phyloP scores from a whole-genome alignment of 1,139 yeast genomes.

The Suhomyces coccinellae region DNA sequence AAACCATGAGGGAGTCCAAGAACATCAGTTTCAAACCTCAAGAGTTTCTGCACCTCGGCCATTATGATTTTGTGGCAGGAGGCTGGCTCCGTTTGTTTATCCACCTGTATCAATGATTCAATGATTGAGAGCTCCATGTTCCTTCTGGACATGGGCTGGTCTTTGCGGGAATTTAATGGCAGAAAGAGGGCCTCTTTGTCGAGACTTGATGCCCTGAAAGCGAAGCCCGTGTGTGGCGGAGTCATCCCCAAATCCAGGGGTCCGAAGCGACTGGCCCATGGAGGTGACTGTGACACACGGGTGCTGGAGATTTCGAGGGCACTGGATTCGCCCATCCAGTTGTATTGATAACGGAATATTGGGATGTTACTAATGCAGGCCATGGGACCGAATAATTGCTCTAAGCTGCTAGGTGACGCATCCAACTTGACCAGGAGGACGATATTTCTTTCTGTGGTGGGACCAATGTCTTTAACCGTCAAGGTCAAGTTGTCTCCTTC shows the following conservation, averaged over 20 bases:
- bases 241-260: slow-evolving; percentile 9
- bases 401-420: slow-evolving; percentile 6
- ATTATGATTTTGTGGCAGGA: slow-evolving; percentile 2
- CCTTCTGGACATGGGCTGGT: slow-evolving; percentile 31
- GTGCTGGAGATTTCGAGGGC: not conserved
- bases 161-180: slow-evolving; percentile 32
- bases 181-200: slow-evolving; percentile 19
- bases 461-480: slow-evolving; percentile 18
- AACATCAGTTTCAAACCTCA: not conserved
- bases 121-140: slow-evolving; percentile 34
- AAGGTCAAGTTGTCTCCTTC: slow-evolving; percentile 13
- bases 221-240: slow-evolving; percentile 2
- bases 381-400: slow-evolving; percentile 4
- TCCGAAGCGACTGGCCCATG: not conserved
- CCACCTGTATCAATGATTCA: slow-evolving; percentile 17
- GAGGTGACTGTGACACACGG: not conserved
- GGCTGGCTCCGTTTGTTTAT: slow-evolving; percentile 8
- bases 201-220: not conserved
- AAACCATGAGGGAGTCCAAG: not conserved
- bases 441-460: slow-evolving; percentile 19
- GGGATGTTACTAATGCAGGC: slow-evolving; percentile 13
- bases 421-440: slow-evolving; percentile 16
- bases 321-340: slow-evolving; percentile 16
- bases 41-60: not conserved
- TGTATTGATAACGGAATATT: slow-evolving; percentile 13